Evolutionary conservation across 148 eudicot genomes (phyloP).

Genomic region (Limonium bicolor): DNA sequence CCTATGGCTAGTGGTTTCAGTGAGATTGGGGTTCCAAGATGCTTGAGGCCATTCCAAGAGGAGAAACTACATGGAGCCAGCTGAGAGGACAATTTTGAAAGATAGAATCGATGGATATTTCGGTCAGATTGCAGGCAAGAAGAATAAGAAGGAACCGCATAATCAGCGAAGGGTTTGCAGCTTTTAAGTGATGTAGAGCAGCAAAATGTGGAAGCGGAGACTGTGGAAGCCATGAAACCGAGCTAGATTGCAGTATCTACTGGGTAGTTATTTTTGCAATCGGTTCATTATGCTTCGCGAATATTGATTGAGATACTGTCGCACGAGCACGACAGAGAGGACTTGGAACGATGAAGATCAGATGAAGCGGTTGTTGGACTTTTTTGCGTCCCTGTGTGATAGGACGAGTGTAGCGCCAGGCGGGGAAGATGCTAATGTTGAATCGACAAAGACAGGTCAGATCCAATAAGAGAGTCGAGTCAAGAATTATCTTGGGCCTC

Average conservation of each 20-base stretch:
- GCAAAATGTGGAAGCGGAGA: slow-evolving; percentile 19
- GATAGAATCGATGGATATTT: slow-evolving; percentile 15
- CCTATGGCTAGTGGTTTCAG: slow-evolving; percentile 18
- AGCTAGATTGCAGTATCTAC: background rate
- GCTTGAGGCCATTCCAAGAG: slow-evolving; percentile 43
- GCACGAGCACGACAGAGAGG: no score
- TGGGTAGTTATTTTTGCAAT: no score
- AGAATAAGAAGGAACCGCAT: slow-evolving; percentile 13
- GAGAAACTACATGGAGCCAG: slow-evolving; percentile 29
- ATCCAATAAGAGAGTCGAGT: no score
- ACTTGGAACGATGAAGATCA: no score
- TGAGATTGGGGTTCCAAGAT: slow-evolving; percentile 26
- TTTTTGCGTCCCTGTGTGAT: no score
- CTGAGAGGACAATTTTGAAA: slow-evolving; percentile 22
- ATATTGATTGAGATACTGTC: no score
- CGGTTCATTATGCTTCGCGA: no score
- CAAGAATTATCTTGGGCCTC: no score
- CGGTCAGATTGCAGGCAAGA: slow-evolving; percentile 14
- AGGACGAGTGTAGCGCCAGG: no score
- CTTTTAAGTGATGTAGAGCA: slow-evolving; percentile 11
- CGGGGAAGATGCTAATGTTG: no score
- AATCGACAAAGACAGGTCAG: no score
- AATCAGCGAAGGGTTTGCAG: slow-evolving; percentile 16
- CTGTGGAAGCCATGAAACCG: slow-evolving; percentile 31
- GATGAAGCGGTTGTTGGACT: no score